Evolutionary conservation across 1,139 yeast genomes (phyloP), one percentile per base, ranked within the genome.

Genomic region (Yamadazyma jaroonii): DNA sequence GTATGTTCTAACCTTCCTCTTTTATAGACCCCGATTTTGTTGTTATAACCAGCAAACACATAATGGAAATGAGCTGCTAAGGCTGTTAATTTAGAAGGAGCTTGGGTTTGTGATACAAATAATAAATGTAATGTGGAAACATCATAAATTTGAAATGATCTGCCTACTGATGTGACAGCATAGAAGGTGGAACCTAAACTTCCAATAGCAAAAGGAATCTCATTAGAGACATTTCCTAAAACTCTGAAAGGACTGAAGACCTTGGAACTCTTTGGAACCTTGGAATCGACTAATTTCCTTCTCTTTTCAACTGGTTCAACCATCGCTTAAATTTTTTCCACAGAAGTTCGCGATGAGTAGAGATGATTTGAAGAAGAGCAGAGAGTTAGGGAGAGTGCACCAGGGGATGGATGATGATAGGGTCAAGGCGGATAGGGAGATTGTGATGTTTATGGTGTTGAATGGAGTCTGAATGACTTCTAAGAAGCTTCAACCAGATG

Each of bases 81-180:
- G 26, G 84, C 77, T 9, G 84, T 77, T 48, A 92, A 90, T 41
- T 77, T 76, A 9, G 77, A 56, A 0, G 83, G 74, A 0, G 96
- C 82, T 55, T 86, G 94, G 23, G 75, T 76, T 47, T 81, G 87
- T 2, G 96, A 87, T 9, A 92, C 95, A 62, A 92, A 94, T 27
- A 92, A 65, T 47, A 92, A 69, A 51, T 87, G 95, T 45, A 92
- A 71, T 5, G 87, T 88, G 30, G 92, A 79, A 11, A 96, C 96
- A 64, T 92, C 98, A 54, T 86, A 94, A 27, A 92, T 87, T 59
- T 92, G 98, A 62, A 92, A 88, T 1, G 94, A 77, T 41, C 80
- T 74, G 4, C 97, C 98, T 21, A 92, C 96, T 26, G 88, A 81
- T 0, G 98, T 90, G 9, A 86, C 95, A 33, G 88, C 79, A 51